Percentiles rank a stretch among this genome's conserved stretches.
These are phyloP conservation scores for Dactylis glomerata DNA, from an alignment of 176 grass and related monocot species.

Conservation along the genomic window DNA sequence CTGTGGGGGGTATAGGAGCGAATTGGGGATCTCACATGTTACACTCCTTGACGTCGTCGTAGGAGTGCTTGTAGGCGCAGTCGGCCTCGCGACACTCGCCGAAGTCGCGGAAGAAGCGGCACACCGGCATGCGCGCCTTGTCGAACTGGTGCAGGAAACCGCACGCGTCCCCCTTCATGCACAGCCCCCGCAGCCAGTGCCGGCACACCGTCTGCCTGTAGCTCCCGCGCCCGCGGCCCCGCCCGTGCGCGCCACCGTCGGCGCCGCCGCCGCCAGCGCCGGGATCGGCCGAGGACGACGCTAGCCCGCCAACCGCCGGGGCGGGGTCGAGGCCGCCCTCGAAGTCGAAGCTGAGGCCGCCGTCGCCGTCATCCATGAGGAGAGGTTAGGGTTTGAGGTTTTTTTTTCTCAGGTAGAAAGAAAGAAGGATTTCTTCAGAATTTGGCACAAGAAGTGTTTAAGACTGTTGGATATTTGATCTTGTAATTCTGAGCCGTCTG, in stretches of 20 bases:
- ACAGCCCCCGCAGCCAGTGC: constrained; percentile 95
- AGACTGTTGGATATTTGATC: background rate
- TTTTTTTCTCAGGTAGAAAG: background rate
- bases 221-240: constrained; percentile 66
- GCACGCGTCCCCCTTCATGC: constrained; percentile 95
- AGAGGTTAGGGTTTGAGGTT: constrained; percentile 27
- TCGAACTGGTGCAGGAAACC: constrained; percentile 99
- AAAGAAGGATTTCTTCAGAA: constrained; percentile 7
- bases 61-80: constrained; percentile 95
- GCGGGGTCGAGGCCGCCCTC: constrained; percentile 73
- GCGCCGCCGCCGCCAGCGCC: constrained; percentile 22
- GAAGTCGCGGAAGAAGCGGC: constrained; percentile 88
- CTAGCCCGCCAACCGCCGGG: background rate
- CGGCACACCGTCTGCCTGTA: constrained; percentile 93
- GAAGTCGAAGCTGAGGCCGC: constrained; percentile 88
- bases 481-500: background rate
- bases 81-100: constrained; percentile 95
- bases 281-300: constrained; percentile 15
- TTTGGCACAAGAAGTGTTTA: background rate
- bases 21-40: constrained; percentile 63
- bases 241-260: constrained; percentile 20
- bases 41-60: constrained; percentile 96
- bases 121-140: constrained; percentile 99
- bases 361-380: constrained; percentile 75
- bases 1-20: background rate